Base-by-base conservation (phyloP, 2,329 filamentous ascomycete genomes). In the Fusarium vanettenii region DNA sequence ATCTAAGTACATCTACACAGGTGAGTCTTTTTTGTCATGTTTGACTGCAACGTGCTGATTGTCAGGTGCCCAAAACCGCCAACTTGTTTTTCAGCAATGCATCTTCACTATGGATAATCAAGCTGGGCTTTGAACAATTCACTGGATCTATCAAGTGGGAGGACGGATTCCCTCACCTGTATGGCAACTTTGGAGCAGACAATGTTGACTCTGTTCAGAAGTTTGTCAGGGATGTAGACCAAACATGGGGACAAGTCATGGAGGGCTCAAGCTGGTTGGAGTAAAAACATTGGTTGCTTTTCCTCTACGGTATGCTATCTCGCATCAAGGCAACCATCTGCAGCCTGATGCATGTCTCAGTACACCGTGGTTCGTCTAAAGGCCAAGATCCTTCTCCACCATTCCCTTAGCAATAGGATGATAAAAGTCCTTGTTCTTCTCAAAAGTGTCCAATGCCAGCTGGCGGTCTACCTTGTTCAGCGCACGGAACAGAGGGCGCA, bases 371-470 rank as follows among this genome's bases (percentile, higher is more conserved):
- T 37, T 60, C 13, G 41, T 72, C 67, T 80, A 81, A 43, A 83
- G 71, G 39, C 87, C 88, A 39, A 97, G 84, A 82, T 97, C 94
- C 88, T 97, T 98, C 85, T 95, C 93, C 4, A 97, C 91, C 91
- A 97, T 93, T 9, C 87, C 90, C 71, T 91, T 90, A 82, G 95
- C 98, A 78, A 98, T 98, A 3, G 97, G 97, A 81, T 98, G 96
- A 81, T 98, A 99, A 81, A 98, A 98, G 72, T 95, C 92, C 84
- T 89, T 93, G 82, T 98, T 93, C 88, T 93, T 93, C 84, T 93
- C 90, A 84, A 98, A 98, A 0, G 95, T 97, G 81, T 91, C 87
- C 63, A 96, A 84, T 0, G 97, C 96, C 79, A 97, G 84, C 29
- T 91, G 86, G 56, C 90, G 87, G 84, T 98, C 92, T 43, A 94